A percentile compares a stretch with the other conserved stretches of the same genome.
Evolutionary conservation across 805 yeast genomes (phyloP).

Genomic region (Hanseniaspora lachancei): DNA sequence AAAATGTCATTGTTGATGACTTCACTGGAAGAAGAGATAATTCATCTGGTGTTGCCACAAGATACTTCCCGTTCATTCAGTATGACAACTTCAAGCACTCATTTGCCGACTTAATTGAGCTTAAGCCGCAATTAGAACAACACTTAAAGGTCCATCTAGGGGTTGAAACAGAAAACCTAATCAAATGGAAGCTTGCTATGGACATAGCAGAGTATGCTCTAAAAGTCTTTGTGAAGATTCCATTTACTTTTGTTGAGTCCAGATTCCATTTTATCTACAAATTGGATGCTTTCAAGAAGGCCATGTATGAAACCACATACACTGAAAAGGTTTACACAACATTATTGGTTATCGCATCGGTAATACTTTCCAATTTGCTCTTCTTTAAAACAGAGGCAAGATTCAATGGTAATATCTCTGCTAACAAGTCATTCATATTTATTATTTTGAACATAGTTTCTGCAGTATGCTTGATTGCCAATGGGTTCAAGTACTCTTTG

Average conservation of each 20-base stretch:
- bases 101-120: conserved; percentile 25
- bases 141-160: conserved; percentile 14
- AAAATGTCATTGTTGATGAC: conserved; percentile 11
- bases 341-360: conserved; percentile 27
- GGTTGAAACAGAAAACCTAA: neutral
- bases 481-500: conserved; percentile 24
- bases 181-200: conserved; percentile 4
- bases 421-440: conserved; percentile 29
- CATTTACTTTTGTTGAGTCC: conserved; percentile 12
- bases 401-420: conserved; percentile 29
- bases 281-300: conserved; percentile 10
- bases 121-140: conserved; percentile 17
- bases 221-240: conserved; percentile 7
- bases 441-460: conserved; percentile 31
- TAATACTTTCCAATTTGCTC: conserved; percentile 28
- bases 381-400: conserved; percentile 25
- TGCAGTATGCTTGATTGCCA: conserved; percentile 29
- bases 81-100: conserved; percentile 33
- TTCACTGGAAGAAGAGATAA: conserved; percentile 23
- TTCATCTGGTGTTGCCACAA: conserved; percentile 23
- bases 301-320: conserved; percentile 3
- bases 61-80: conserved; percentile 29
- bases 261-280: conserved; percentile 8
- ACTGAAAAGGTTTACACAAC: neutral
- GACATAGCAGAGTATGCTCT: neutral